Percentiles rank a stretch among this genome's conserved stretches.
Conservation (phyloP, 768 basidiomycete genomes). For the Sutorius australiensis region DNA sequence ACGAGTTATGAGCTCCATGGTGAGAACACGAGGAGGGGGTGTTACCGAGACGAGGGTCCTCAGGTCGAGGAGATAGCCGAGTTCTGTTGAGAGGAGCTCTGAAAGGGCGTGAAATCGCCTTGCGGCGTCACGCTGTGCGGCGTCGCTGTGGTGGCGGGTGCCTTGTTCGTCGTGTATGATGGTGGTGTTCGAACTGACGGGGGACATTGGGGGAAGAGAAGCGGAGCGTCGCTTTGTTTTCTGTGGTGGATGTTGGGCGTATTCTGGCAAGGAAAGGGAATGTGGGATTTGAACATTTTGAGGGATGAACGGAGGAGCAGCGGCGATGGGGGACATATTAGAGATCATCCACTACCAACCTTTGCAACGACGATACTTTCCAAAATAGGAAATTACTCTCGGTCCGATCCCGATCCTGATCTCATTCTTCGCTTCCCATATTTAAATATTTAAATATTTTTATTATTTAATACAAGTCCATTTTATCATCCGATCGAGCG, state of each 20-base stretch:
- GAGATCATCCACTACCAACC: not conserved
- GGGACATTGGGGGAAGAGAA: slow-evolving; percentile 40
- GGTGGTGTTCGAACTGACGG: not conserved
- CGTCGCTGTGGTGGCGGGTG: not conserved
- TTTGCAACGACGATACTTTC: slow-evolving; percentile 1
- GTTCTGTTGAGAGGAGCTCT: slow-evolving; percentile 84
- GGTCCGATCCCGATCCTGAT: not conserved
- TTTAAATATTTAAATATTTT: not conserved
- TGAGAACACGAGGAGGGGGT: slow-evolving; percentile 7
- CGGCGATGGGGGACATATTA: slow-evolving; percentile 1
- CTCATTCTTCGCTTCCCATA: not conserved
- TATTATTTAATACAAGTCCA: slow-evolving; percentile 52
- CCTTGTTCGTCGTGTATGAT: slow-evolving; percentile 7
- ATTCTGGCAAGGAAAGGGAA: not conserved
- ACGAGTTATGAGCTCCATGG: not conserved
- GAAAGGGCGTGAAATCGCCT: slow-evolving; percentile 70
- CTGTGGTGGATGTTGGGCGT: not conserved
- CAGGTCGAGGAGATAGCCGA: slow-evolving; percentile 76
- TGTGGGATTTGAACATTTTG: not conserved
- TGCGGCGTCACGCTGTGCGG: slow-evolving; percentile 34
- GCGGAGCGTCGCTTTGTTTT: not conserved
- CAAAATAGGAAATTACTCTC: slow-evolving; percentile 4
- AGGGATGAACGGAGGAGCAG: not conserved
- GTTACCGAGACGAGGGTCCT: slow-evolving; percentile 70
- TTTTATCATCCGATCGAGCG: slow-evolving; percentile 59